Evolutionary conservation across 2,329 filamentous ascomycete genomes (phyloP).

Genomic region (Pseudogymnoascus pannorum): DNA sequence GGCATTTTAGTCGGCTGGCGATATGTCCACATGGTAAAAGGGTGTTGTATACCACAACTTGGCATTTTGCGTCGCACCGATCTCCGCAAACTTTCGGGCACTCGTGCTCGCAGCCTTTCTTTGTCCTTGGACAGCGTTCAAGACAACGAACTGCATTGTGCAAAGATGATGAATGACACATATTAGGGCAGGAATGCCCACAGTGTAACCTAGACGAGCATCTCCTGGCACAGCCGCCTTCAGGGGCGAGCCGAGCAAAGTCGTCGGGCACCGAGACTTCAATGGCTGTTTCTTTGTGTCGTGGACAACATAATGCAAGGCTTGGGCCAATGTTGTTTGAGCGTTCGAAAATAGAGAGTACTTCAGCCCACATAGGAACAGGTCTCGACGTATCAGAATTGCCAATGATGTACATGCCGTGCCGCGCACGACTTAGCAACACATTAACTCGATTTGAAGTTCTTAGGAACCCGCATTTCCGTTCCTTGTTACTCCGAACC

Average conservation of each 20-base stretch:
- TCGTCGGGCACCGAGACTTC: slow-evolving; percentile 17
- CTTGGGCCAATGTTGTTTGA: slow-evolving; percentile 40
- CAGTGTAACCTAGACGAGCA: slow-evolving; percentile 32
- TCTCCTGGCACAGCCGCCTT: slow-evolving; percentile 48
- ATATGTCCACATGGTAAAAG: slow-evolving; percentile 37
- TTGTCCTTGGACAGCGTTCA: slow-evolving; percentile 37
- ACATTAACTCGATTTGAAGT: slow-evolving; percentile 64
- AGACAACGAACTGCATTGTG: slow-evolving; percentile 41
- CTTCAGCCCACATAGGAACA: slow-evolving; percentile 56
- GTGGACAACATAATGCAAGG: slow-evolving; percentile 51
- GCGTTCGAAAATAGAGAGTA: slow-evolving; percentile 44
- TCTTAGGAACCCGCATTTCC: slow-evolving; percentile 56
- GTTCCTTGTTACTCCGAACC: slow-evolving; percentile 57
- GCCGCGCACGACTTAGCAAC: slow-evolving; percentile 55
- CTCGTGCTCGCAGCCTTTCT: slow-evolving; percentile 37
- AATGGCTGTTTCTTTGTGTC: slow-evolving; percentile 48
- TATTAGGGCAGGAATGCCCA: slow-evolving; percentile 39
- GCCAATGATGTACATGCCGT: slow-evolving; percentile 66
- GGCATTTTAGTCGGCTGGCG: slow-evolving; percentile 29
- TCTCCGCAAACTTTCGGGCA: slow-evolving; percentile 40
- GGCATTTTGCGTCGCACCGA: slow-evolving; percentile 34
- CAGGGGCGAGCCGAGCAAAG: slow-evolving; percentile 40
- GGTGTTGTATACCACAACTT: slow-evolving; percentile 26
- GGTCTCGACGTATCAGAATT: slow-evolving; percentile 50
- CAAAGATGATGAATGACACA: slow-evolving; percentile 41